Evolutionary conservation across 345 rosid genomes (phyloP).

Genomic region (Eucalyptus cloeziana): DNA sequence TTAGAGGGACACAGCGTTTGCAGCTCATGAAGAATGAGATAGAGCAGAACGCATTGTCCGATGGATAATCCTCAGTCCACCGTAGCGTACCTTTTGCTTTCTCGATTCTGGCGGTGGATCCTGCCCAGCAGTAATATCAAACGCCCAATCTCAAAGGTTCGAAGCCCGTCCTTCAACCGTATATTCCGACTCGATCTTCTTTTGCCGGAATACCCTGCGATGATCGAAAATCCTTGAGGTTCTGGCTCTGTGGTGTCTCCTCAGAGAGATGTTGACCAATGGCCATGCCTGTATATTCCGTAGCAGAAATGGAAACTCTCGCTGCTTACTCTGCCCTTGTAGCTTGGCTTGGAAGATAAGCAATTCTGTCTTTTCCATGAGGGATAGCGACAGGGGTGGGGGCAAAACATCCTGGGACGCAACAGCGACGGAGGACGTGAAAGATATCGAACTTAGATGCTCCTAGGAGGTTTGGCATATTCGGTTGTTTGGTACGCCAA

Average conservation of each 20-base stretch:
- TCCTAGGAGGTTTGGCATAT: neutral
- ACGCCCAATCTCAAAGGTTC: constrained; percentile 74
- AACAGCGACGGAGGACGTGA: neutral
- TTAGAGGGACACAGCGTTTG: constrained; percentile 42
- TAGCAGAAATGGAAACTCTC: neutral
- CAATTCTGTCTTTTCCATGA: neutral
- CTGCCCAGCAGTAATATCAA: constrained; percentile 61
- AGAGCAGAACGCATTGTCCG: constrained; percentile 23
- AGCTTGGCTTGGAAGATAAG: neutral
- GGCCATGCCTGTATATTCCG: neutral
- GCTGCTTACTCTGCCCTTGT: neutral
- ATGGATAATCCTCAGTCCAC: constrained; percentile 15
- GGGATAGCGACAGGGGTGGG: neutral
- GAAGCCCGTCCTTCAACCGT: constrained; percentile 2
- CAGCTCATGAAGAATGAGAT: constrained; percentile 46
- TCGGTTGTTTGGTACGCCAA: neutral
- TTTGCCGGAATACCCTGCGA: neutral
- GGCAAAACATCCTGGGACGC: neutral
- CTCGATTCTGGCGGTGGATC: constrained; percentile 94
- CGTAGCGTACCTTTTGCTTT: constrained; percentile 52
- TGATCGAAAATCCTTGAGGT: neutral
- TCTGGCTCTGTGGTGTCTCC: neutral
- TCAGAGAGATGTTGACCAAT: neutral
- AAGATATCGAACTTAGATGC: neutral
- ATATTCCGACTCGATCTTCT: neutral